Conservation (phyloP, 106 monocot genomes). For the Narthecium ossifragum region DNA sequence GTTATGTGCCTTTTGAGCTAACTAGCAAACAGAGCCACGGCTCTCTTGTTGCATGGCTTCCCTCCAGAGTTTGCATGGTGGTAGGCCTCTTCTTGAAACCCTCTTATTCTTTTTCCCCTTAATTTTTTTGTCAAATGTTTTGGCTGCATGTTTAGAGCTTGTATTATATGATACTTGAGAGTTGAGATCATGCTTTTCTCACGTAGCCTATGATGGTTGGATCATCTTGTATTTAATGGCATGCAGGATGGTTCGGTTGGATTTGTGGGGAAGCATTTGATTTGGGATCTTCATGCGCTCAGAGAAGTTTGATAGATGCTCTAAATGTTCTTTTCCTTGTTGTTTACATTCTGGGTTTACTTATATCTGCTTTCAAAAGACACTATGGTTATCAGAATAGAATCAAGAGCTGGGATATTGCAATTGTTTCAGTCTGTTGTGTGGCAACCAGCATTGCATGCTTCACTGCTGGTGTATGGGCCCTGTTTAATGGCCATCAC, state of each 20-base stretch:
- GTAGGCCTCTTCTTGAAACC: too few species aligned
- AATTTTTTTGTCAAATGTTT: too few species aligned
- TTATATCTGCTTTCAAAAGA: constrained; percentile 12
- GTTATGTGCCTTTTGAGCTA: too few species aligned
- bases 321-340: constrained; percentile 2
- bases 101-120: too few species aligned
- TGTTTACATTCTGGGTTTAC: constrained; percentile 7
- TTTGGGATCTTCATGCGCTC: constrained; percentile 1
- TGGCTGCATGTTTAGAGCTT: too few species aligned
- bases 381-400: constrained; percentile 4
- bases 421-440: constrained; percentile 27
- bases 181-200: too few species aligned
- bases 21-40: too few species aligned
- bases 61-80: too few species aligned
- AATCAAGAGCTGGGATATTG: constrained; percentile 15
- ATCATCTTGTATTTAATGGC: too few species aligned
- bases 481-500: not conserved
- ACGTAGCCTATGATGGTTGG: too few species aligned
- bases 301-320: constrained; percentile 10
- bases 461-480: constrained; percentile 11
- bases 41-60: too few species aligned
- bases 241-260: constrained; percentile 1
- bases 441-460: constrained; percentile 14
- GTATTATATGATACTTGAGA: too few species aligned
- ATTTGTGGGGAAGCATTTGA: not conserved